These are phyloP conservation scores for Hemerocallis citrina DNA, from an alignment of 106 monocot genomes.

Conservation along the genomic window DNA sequence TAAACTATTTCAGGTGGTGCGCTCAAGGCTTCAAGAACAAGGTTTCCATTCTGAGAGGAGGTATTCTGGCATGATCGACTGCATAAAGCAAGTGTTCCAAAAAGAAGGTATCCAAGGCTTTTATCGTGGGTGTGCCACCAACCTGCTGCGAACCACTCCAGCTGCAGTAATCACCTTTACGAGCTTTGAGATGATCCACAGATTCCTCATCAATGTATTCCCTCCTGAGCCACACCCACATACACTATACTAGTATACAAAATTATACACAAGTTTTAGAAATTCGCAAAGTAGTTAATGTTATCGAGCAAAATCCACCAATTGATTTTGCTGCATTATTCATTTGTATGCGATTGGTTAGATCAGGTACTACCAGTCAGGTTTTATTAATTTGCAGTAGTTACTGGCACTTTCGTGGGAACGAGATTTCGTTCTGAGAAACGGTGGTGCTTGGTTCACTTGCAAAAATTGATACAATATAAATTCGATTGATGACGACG, in stretches of 20 bases:
- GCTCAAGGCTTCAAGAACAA: slow-evolving; percentile 87
- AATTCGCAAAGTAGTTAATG: too few species aligned
- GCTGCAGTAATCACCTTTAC: slow-evolving; percentile 92
- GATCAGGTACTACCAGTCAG: too few species aligned
- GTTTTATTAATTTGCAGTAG: too few species aligned
- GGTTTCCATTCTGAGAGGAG: slow-evolving; percentile 40
- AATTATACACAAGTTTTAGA: too few species aligned
- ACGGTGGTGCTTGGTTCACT: too few species aligned
- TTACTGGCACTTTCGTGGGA: too few species aligned
- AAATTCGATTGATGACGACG: too few species aligned
- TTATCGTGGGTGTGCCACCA: slow-evolving; percentile 84
- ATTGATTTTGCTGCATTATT: too few species aligned
- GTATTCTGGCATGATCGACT: slow-evolving; percentile 62
- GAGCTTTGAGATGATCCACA: slow-evolving; percentile 93
- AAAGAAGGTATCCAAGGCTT: slow-evolving; percentile 67
- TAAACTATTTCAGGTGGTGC: slow-evolving; percentile 76
- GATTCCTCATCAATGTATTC: slow-evolving; percentile 47
- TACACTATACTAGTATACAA: slow-evolving; percentile 27
- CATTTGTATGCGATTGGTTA: too few species aligned
- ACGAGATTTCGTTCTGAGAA: too few species aligned
- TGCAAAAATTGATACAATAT: too few species aligned
- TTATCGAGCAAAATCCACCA: too few species aligned
- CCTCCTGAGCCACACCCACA: slow-evolving; percentile 52
- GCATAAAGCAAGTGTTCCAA: slow-evolving; percentile 55
- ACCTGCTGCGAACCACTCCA: slow-evolving; percentile 74